Evolutionary conservation across 2,329 filamentous ascomycete species (phyloP).

Genomic region (Dryadomyces quercivorus): DNA sequence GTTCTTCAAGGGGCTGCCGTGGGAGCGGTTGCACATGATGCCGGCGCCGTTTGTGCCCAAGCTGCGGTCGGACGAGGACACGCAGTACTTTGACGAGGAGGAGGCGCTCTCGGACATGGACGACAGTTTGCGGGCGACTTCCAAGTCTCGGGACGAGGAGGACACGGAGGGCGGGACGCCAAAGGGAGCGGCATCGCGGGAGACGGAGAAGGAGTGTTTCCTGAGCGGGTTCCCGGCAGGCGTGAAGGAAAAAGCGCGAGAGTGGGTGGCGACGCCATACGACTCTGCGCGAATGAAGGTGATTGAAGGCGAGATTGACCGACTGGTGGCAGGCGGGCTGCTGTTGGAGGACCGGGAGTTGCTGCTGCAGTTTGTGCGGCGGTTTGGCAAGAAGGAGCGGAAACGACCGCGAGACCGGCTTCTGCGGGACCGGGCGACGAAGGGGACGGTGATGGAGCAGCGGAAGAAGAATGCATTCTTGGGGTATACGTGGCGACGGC

Average conservation of each 20-base stretch:
- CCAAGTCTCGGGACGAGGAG: not conserved
- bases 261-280: slow-evolving; percentile 34
- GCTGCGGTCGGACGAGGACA: slow-evolving; percentile 57
- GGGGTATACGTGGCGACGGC: slow-evolving; percentile 73
- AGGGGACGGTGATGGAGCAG: slow-evolving; percentile 59
- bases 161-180: not conserved
- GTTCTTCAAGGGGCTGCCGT: slow-evolving; percentile 72
- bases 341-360: slow-evolving; percentile 25
- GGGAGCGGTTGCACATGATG: slow-evolving; percentile 60
- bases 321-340: slow-evolving; percentile 17
- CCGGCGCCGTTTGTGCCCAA: slow-evolving; percentile 70
- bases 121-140: slow-evolving; percentile 3
- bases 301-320: slow-evolving; percentile 36
- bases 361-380: slow-evolving; percentile 37
- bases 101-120: slow-evolving; percentile 50
- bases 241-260: slow-evolving; percentile 30
- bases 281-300: slow-evolving; percentile 34
- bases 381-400: slow-evolving; percentile 50
- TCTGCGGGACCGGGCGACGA: slow-evolving; percentile 58
- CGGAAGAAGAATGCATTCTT: slow-evolving; percentile 76
- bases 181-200: slow-evolving; percentile 2
- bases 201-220: slow-evolving; percentile 18
- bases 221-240: slow-evolving; percentile 26
- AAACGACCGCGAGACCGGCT: slow-evolving; percentile 78
- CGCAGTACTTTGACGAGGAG: slow-evolving; percentile 81